Evolutionary conservation across 225 moss, liverwort and hornwort species (phyloP), one percentile per base, ranked within the genome.

Genomic region (Climacium dendroides): DNA sequence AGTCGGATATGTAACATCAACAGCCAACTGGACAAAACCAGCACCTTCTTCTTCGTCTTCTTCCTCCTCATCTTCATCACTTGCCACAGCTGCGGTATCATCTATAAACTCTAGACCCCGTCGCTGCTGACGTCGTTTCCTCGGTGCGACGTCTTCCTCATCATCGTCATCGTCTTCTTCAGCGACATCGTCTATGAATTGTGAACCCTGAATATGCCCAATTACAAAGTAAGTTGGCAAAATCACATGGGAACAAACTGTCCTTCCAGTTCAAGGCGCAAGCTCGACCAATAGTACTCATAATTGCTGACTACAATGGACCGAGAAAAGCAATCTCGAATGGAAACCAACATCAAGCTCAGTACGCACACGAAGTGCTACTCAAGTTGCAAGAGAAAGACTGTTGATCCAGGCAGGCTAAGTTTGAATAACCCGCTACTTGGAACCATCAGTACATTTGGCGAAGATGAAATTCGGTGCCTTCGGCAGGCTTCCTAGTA

Each of bases 131-230:
- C 94, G 94, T 69, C 98, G 93, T 78, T 96, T 98, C 88, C 95
- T 94, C 37, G 95, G 92, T 78, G 93, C 95, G 82, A 96, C 94
- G 41, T 96, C 96, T 90, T 96, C 96, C 39, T 98, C 98, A 15
- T 97, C 97, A 52, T 97, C 97, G 48, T 97, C 98, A 35, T 98
- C 98, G 69, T 98, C 98, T 90, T 98, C 98, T 82, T 98, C 98
- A 32, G 96, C 98, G 35, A 96, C 95, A 79, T 97, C 95, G 69
- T 98, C 98, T 26, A 98, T 94, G 73, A 96, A 98, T 72, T 95
- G 94, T 29, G 97, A 97, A 61, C 96, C 95, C 93, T 96, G 85
- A 65, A 87, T 78, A 70, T 79, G 69, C 52, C 87, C 72, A 79
- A 61, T 66, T 66, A 50, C 47, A 78, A 48, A 62, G 84, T 74